Evolutionary conservation across 306 rosid genomes (phyloP), one percentile per base, ranked within the genome.

Genomic region (Corylus avellana): DNA sequence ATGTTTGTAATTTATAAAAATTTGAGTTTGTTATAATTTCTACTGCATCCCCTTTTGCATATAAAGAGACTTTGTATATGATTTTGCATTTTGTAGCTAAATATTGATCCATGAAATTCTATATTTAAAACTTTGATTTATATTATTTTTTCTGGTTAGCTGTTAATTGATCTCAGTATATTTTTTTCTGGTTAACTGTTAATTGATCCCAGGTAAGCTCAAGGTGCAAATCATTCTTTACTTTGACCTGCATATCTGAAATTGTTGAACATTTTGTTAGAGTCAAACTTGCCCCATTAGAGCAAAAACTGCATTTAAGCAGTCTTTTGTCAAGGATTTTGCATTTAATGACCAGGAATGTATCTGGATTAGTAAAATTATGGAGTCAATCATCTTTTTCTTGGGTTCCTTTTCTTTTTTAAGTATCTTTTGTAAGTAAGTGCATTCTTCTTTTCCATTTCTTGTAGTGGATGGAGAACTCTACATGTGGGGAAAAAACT

Each of bases 401-500:
- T 16, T 29, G n/a, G 3, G 4, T 64, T 37, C 25, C 3, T 37
- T 75, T 78, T 37, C 66, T 58, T 13, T 25, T 79, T 53, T 58
- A 20, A 57, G 22, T 67, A 12, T 66, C 10, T 12, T 50, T 37
- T 37, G 50, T 29, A 16, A 13, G 5, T 62, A 32, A 20, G 16
- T 59, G 3, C 13, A 8, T 27, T 18, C 12, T 27, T 39, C 17
- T 42, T 17, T 56, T 59, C 46, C 32, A 57, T 17, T 51, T 75
- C 54, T 77, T 76, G 25, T 82, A 94, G 98, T 55, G 85, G 94
- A 94, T 84, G 97, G 98, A 83, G 95, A 94, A 73, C 82, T 92
- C 53, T 94, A 88, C 82, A 91, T 90, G 93, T 94, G 97, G 98
- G 98, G 97, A 70, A 87, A 83, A 83, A 94, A 94, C 83, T 85